Evolutionary conservation across 805 yeast species (phyloP).

Genomic region (Candida verbasci): DNA sequence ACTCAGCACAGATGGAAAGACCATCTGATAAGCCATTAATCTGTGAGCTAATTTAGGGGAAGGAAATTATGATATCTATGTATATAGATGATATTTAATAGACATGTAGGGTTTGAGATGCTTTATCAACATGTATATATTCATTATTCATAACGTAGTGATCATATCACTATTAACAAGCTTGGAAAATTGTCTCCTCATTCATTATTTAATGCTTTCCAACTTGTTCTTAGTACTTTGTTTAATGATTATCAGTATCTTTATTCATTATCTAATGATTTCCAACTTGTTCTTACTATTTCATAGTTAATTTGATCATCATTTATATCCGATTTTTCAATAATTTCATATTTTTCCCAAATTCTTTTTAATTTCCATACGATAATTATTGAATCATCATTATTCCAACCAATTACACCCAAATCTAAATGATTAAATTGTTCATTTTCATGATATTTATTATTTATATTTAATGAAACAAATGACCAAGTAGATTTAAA

Average conservation of each 20-base stretch:
- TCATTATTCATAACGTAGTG: not conserved
- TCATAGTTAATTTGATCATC: conserved; percentile 14
- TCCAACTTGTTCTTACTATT: conserved; percentile 22
- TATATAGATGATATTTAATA: no score
- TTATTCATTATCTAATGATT: conserved; percentile 16
- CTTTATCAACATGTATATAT: conserved; percentile 1
- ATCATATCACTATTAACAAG: no score
- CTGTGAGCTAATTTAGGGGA: no score
- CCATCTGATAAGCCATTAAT: conserved; percentile 32
- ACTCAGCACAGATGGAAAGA: conserved; percentile 12
- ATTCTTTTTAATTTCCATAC: conserved; percentile 70
- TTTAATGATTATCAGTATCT: not conserved
- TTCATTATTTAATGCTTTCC: no score
- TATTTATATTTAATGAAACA: conserved; percentile 60
- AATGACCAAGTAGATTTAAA: conserved; percentile 87
- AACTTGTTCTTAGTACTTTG: not conserved
- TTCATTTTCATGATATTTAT: conserved; percentile 27
- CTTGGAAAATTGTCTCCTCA: no score
- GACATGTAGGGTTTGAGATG: no score
- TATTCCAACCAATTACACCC: conserved; percentile 64
- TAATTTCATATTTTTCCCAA: conserved; percentile 82
- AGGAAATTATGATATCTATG: no score
- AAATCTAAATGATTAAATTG: conserved; percentile 14
- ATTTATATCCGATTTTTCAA: not conserved
- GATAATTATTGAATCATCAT: conserved; percentile 66